These are phyloP conservation scores for Alternaria sp. DNA, from an alignment of 2,329 filamentous ascomycete genomes.

Conservation along the genomic window DNA sequence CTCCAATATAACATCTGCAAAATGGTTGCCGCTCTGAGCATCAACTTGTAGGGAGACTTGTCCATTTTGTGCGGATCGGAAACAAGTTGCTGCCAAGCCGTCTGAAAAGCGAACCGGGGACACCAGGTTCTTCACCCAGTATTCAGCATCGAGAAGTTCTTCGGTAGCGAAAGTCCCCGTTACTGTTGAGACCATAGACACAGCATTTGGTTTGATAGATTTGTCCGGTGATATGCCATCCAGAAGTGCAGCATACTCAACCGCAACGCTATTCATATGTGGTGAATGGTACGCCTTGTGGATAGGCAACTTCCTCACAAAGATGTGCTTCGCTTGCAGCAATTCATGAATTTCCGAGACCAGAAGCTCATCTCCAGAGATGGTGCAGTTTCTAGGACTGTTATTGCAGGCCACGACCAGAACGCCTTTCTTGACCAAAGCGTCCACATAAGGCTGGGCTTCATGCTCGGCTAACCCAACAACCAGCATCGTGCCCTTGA, in stretches of 20 bases:
- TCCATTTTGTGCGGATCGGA: too few species aligned
- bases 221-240: background rate
- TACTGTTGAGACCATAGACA: background rate
- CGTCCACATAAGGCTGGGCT: background rate
- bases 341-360: constrained; percentile 54
- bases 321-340: constrained; percentile 21
- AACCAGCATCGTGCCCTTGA: constrained; percentile 17
- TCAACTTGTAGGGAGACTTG: too few species aligned
- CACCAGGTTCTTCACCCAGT: constrained; percentile 17
- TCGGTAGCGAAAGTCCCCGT: background rate
- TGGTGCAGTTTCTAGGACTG: constrained; percentile 14
- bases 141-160: background rate
- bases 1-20: too few species aligned
- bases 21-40: too few species aligned
- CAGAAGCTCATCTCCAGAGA: constrained; percentile 44
- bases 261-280: constrained; percentile 19
- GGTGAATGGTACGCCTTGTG: constrained; percentile 57
- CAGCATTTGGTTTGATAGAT: background rate
- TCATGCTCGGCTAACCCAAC: constrained; percentile 9
- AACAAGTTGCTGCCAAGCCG: too few species aligned
- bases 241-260: constrained; percentile 3
- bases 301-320: constrained; percentile 31
- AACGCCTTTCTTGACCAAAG: background rate
- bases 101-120: constrained; percentile 13
- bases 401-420: constrained; percentile 13